Evolutionary conservation across 352 stramenopile species (phyloP).

Genomic region (Phytopythium litorale): DNA sequence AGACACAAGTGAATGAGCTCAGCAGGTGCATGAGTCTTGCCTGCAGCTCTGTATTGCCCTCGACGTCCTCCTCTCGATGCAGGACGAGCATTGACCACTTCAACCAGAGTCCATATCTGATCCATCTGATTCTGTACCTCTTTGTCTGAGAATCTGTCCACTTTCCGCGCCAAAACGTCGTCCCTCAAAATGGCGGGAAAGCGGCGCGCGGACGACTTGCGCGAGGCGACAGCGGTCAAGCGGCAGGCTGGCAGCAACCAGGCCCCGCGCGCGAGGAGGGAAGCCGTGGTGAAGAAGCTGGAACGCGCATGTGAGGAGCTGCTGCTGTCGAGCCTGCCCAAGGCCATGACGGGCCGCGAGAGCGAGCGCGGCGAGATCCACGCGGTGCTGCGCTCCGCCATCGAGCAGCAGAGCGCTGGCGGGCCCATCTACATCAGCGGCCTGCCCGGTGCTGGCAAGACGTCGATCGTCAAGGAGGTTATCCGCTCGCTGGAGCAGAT

Average conservation of each 20-base stretch:
- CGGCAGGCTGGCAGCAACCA: neutral
- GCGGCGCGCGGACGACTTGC: neutral
- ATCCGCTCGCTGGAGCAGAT: constrained; percentile 42
- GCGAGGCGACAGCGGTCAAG: neutral
- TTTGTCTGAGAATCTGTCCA: neutral
- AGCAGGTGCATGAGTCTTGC: neutral
- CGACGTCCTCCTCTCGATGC: no score
- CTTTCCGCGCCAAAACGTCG: neutral
- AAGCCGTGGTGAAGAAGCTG: constrained; percentile 29
- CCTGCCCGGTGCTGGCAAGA: constrained; percentile 64
- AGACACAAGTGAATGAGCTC: neutral
- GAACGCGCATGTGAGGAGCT: constrained; percentile 54
- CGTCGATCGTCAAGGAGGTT: constrained; percentile 67
- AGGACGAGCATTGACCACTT: neutral
- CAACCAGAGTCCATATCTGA: neutral
- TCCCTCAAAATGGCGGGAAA: constrained; percentile 3
- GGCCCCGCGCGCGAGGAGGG: neutral
- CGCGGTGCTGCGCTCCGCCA: constrained; percentile 42
- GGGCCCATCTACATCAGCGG: constrained; percentile 71
- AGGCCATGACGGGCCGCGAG: constrained; percentile 53
- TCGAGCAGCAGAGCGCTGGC: constrained; percentile 43
- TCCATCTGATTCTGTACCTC: neutral
- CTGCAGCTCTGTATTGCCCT: no score
- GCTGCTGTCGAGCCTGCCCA: constrained; percentile 52
- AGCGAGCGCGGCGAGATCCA: constrained; percentile 60